Evolutionary conservation across 1,284 basidiomycete species (phyloP), one percentile per base, ranked within the genome.

Genomic region (Malassezia equina): DNA sequence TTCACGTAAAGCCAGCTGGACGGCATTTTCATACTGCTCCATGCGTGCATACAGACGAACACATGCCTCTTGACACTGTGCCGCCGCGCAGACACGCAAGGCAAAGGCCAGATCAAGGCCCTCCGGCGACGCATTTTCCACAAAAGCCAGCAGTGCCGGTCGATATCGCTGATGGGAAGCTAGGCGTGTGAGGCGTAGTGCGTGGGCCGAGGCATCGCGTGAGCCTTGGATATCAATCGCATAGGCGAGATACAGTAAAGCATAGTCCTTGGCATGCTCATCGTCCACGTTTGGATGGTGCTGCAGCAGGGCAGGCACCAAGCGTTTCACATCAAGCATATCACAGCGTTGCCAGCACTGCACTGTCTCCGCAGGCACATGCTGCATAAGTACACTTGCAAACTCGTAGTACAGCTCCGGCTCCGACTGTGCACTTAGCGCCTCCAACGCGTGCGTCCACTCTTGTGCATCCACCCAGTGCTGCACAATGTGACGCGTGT

Each of bases 21-120:
- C 93, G 58, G 88, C 90, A 65, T 87, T 88, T 77, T 98, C 94
- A 79, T 86, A 95, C 47, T 96, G 77, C 0, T 89, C 90, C 90
- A 99, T 93, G 78, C 94, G 90, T 8, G 89, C 87, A 76, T 96
- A 98, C 55, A 99, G 93, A 66, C 90, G 86, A 39, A 98, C 90
- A 72, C 91, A 96, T 1, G 93, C 84, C 66, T 91, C 88, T 27
- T 83, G 87, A 44, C 87, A 80, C 5, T 84, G 83, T 39, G 85
- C 80, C 15, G 64, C 58, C 61, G 83, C 81, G 78, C 91, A 98
- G 42, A 94, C 77, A 8, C 94, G 83, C 55, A 99, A 75, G 0
- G 93, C 94, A 71, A 96, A 98, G 77, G 98, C 91, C 33, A 98
- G 81, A 67, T 98, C 93, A 71, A 48, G 32, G 23, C 93, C 84